Percentiles rank a stretch among this genome's conserved stretches.
These are phyloP conservation scores for Fraxinus platypoda DNA, from an alignment of 305 asterid genomes.

Conservation along the genomic window DNA sequence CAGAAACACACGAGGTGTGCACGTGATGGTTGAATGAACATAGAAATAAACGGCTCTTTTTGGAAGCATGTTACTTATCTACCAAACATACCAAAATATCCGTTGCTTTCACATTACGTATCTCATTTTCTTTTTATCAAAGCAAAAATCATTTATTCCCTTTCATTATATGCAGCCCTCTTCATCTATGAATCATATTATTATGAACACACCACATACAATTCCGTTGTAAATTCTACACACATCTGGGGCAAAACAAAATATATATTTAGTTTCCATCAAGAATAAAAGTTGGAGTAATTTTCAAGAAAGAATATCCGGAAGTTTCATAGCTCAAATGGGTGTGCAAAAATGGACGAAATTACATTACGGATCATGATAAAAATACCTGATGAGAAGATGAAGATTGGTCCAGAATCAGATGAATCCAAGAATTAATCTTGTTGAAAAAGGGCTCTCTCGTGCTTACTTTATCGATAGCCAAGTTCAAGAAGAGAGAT, in stretches of 20 bases:
- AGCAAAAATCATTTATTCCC: neutral
- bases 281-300: neutral
- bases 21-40: neutral
- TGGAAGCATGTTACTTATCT: neutral
- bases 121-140: neutral
- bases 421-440: neutral
- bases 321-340: neutral
- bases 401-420: neutral
- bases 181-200: neutral
- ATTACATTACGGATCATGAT: neutral
- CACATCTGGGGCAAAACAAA: neutral
- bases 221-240: neutral
- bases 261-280: neutral
- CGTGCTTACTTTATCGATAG: neutral
- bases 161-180: neutral
- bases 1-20: neutral
- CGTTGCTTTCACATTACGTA: neutral
- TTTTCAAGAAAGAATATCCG: neutral
- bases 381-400: neutral
- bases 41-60: neutral
- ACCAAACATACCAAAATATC: constrained; percentile 1
- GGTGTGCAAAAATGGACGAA: neutral
- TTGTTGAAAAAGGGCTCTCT: neutral
- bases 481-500: neutral
- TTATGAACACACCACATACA: neutral